Base-by-base conservation (phyloP, 176 grass and related monocot species). In the Calamus simplicifolius region DNA sequence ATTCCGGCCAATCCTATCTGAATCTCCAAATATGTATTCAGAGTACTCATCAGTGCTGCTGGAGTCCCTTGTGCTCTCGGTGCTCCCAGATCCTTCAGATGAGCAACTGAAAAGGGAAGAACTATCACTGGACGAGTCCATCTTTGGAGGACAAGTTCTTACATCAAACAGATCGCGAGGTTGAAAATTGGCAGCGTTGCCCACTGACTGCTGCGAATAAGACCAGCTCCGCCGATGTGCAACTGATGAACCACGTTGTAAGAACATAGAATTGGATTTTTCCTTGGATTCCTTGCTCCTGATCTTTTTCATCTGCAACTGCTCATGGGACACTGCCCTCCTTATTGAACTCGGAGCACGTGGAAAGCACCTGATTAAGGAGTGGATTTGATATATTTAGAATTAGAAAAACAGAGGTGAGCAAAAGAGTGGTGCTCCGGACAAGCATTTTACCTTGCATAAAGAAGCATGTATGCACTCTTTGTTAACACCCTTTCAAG, bases 401-500 rank as follows among this genome's bases (percentile, higher is more conserved):
- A 5, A 52, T 23, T 10, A 62, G 4, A 10, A 3, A 31, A 53
- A 38, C 10, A 6, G 6, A 54, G 63, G 48, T 3, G 19, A 43
- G 8, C 3, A 19, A 18, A 18, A 54, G 10, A 6, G 2, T 19
- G 8, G 27, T 19, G 2, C 28, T 31, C 17, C 21, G 1, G 6
- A 8, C 27, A 48, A 56, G 30, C 6, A 21, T 57, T 75, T 69
- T 81, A 90, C 92, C 92, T 88, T 31, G 92, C 77, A 82, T 88
- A 97, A 52, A 97, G 75, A 63, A 97, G 83, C 83, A 97, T 81
- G 70, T 97, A 97, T 67, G 92, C 87, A 75, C 81, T 62, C 54
- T 82, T 79, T 30, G 78, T 82, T 50, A 85, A 27, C 58, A 97
- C 92, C 5, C 60, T 48, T 49, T 85, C 66, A 52, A 85, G 49